These are phyloP conservation scores for Tirmania nivea DNA, from an alignment of 495 filamentous ascomycete species.

Conservation along the genomic window DNA sequence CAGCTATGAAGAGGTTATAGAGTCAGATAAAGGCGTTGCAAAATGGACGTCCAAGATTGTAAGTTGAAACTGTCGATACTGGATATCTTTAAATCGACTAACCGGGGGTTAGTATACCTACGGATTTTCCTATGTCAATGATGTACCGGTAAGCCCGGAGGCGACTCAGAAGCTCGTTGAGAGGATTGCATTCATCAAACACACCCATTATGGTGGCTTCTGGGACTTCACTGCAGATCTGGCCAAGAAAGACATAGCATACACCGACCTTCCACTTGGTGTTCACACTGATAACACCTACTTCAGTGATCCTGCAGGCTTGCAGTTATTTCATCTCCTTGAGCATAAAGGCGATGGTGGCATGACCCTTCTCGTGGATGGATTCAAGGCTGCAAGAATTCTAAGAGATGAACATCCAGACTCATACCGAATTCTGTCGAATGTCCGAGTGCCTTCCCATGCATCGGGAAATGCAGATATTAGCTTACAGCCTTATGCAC, in stretches of 20 bases:
- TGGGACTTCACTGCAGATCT: conserved; percentile 87
- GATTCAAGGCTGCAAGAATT: conserved; percentile 43
- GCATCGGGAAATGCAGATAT: conserved; percentile 67
- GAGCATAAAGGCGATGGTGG: conserved; percentile 54
- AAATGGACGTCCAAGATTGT: conserved; percentile 40
- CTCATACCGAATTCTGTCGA: conserved; percentile 31
- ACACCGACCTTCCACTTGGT: conserved; percentile 52
- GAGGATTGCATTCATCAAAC: conserved; percentile 58
- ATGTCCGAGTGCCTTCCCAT: conserved; percentile 41
- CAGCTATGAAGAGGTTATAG: conserved; percentile 38
- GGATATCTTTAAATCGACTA: conserved; percentile 5
- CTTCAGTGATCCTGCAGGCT: conserved; percentile 69
- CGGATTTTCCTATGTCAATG: conserved; percentile 52
- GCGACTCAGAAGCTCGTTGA: conserved; percentile 49
- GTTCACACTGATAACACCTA: conserved; percentile 89
- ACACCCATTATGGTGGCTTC: conserved; percentile 86
- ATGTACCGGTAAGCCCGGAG: conserved; percentile 42
- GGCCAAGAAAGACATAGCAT: conserved; percentile 76
- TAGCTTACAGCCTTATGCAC: conserved; percentile 43
- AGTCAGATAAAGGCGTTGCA: conserved; percentile 27
- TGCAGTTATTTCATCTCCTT: conserved; percentile 78
- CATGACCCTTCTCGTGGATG: conserved; percentile 57
- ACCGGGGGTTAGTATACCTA: conserved; percentile 22
- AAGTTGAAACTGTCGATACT: conserved; percentile 8
- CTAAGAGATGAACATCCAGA: conserved; percentile 28